Percentiles rank a stretch among this genome's conserved stretches.
These are phyloP conservation scores for Melaleuca quinquenervia DNA, from an alignment of 345 rosid species.

Conservation along the genomic window DNA sequence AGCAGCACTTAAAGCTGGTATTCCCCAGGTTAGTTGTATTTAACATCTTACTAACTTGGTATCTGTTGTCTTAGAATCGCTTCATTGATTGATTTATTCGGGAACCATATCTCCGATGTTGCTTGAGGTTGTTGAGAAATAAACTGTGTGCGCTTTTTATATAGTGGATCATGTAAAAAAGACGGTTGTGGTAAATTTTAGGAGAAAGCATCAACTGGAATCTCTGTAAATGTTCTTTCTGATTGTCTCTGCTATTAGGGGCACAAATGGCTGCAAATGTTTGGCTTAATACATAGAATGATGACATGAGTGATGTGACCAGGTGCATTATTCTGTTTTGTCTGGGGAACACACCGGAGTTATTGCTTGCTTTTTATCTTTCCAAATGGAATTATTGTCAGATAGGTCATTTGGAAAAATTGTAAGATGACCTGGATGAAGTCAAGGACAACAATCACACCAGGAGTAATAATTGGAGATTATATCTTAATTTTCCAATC, in stretches of 20 bases:
- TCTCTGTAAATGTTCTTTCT: neutral
- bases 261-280: neutral
- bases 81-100: neutral
- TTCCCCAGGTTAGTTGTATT: slow-evolving; percentile 56
- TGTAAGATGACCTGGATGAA: neutral
- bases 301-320: neutral
- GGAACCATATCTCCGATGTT: neutral
- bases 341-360: neutral
- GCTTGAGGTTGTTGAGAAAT: neutral
- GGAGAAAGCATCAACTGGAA: neutral
- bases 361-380: neutral
- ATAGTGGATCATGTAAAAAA: neutral
- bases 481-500: neutral
- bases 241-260: neutral
- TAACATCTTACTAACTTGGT: neutral
- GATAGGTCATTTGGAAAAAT: neutral
- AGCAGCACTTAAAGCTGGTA: slow-evolving; percentile 73
- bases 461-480: neutral
- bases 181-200: neutral
- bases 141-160: neutral
- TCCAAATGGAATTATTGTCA: fast-evolving
- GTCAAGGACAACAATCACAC: neutral
- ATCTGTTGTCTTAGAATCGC: neutral
- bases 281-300: neutral
- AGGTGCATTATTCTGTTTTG: neutral